Conservation (phyloP, 345 rosid genomes). For the Crucihimalaya himalaica region DNA sequence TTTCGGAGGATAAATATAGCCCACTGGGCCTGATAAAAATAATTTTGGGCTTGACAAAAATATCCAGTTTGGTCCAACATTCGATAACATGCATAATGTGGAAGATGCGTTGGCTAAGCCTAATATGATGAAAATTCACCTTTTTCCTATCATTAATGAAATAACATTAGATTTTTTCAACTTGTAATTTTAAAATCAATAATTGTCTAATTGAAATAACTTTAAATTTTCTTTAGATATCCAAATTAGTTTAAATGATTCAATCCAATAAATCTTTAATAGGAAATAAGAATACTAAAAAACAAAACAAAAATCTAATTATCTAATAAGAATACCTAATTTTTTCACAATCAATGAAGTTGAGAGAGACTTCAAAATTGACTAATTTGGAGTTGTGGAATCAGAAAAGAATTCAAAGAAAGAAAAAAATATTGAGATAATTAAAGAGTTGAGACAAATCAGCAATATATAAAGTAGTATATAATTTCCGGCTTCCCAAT, state of each 20-base stretch:
- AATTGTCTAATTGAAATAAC: not conserved
- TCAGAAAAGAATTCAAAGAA: not conserved
- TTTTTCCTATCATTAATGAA: not conserved
- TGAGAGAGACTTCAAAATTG: conserved; percentile 1
- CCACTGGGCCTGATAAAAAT: not conserved
- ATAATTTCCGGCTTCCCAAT: not conserved
- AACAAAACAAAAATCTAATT: no score
- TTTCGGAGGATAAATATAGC: no score
- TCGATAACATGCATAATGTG: not conserved
- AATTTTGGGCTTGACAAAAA: not conserved
- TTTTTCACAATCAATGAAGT: not conserved
- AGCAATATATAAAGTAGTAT: not conserved
- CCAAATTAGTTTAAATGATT: not conserved
- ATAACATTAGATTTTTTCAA: no score
- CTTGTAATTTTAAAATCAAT: not conserved
- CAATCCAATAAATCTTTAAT: not conserved
- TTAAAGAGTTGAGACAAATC: conserved; percentile 22
- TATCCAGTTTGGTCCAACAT: not conserved
- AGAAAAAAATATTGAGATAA: not conserved
- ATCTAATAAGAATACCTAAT: no score
- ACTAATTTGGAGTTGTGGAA: not conserved
- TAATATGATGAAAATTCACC: not conserved
- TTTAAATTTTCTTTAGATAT: not conserved
- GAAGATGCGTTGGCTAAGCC: not conserved
- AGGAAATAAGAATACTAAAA: not conserved